Percentiles rank a stretch among this genome's conserved stretches.
Evolutionary conservation across 352 stramenopile species (phyloP).

Genomic region (Sclerospora graminicola): DNA sequence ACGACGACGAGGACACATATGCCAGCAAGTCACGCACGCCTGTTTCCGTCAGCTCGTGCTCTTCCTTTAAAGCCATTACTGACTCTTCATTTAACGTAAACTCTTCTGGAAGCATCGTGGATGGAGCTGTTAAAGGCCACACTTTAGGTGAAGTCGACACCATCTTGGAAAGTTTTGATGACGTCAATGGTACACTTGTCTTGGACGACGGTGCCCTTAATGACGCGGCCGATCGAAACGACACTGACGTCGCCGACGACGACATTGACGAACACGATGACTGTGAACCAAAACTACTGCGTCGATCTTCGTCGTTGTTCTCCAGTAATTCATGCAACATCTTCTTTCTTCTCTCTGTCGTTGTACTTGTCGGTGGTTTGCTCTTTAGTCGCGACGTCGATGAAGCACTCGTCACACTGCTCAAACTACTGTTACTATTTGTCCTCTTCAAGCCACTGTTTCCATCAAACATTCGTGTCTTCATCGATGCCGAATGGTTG

Average conservation of each 20-base stretch:
- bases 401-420: conserved; percentile 14
- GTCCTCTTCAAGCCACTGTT: conserved; percentile 14
- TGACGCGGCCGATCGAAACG: conserved; percentile 21
- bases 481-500: conserved; percentile 16
- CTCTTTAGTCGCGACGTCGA: conserved; percentile 9
- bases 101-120: conserved; percentile 23
- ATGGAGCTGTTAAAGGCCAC: conserved; percentile 21
- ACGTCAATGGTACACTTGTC: conserved; percentile 1
- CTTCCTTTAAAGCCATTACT: conserved; percentile 52
- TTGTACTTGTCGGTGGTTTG: conserved; percentile 11
- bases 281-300: conserved; percentile 39
- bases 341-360: conserved; percentile 17
- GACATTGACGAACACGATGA: conserved; percentile 41
- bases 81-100: conserved; percentile 32
- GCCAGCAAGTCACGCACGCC: conserved; percentile 54
- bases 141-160: conserved; percentile 21
- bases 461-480: conserved; percentile 12
- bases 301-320: conserved; percentile 28
- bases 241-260: conserved; percentile 27
- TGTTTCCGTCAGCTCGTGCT: conserved; percentile 50
- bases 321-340: conserved; percentile 34
- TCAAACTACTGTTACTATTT: conserved; percentile 24
- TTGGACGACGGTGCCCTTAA: conserved; percentile 16
- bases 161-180: conserved; percentile 9
- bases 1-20: conserved; percentile 16